Conservation (phyloP, 257 asterid species). For the Echites panduratus region DNA sequence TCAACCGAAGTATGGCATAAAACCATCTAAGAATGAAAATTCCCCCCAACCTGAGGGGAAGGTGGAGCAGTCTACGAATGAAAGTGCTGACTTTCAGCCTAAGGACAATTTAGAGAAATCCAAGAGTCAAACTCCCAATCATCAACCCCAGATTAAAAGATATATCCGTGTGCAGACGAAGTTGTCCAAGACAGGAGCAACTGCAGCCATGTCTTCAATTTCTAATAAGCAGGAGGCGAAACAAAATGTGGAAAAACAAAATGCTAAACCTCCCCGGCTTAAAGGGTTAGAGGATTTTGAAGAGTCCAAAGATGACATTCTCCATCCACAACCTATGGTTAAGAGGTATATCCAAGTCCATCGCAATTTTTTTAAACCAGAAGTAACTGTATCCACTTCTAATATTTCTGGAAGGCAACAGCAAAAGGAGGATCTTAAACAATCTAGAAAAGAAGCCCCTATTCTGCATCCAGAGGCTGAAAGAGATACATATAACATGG, state of each 20-base stretch:
- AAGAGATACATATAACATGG: slow-evolving; percentile 13
- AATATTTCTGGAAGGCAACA: slow-evolving; percentile 15
- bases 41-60: neutral
- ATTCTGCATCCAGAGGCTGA: slow-evolving; percentile 10
- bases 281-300: neutral
- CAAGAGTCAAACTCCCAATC: slow-evolving; percentile 9
- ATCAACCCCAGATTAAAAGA: slow-evolving; percentile 12
- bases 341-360: neutral
- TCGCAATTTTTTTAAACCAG: slow-evolving; percentile 5
- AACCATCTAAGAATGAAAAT: neutral
- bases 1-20: neutral
- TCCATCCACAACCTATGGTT: neutral
- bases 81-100: slow-evolving; percentile 3
- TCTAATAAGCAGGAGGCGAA: neutral
- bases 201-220: neutral
- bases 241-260: neutral
- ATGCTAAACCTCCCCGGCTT: neutral
- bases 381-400: slow-evolving; percentile 6
- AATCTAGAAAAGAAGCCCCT: slow-evolving; percentile 12
- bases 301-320: neutral
- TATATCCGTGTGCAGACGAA: slow-evolving; percentile 4
- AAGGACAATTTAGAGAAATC: slow-evolving; percentile 5
- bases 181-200: slow-evolving; percentile 2
- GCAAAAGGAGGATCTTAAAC: slow-evolving; percentile 12
- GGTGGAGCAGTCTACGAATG: slow-evolving; percentile 4